Conservation (phyloP, 306 rosid genomes). For the Vicia sativa region DNA sequence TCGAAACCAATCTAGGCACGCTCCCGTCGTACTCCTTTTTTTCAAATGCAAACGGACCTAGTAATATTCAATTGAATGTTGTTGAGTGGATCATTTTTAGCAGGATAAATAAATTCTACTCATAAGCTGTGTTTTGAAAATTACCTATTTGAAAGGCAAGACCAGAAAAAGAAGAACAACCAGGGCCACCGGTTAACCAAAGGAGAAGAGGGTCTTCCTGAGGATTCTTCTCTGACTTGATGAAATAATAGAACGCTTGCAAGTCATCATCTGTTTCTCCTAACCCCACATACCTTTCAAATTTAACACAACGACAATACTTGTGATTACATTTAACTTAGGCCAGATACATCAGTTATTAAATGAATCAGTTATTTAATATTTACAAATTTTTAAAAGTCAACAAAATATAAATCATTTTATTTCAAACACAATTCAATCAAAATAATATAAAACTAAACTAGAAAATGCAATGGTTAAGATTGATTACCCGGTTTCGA, state of each 20-base stretch:
- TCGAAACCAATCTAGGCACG: conserved; percentile 52
- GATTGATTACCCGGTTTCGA: conserved; percentile 1
- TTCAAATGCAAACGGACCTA: conserved; percentile 59
- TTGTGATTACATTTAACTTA: too few relatives aligned
- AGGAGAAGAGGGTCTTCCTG: conserved; percentile 61
- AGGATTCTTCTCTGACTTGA: conserved; percentile 55
- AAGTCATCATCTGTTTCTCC: conserved; percentile 25
- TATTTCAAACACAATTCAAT: too few relatives aligned
- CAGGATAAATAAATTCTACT: neutral
- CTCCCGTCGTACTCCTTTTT: conserved; percentile 50
- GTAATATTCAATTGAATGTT: conserved; percentile 13
- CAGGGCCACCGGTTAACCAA: conserved; percentile 79
- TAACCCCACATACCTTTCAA: conserved; percentile 24
- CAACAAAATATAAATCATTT: too few relatives aligned
- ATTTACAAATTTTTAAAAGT: too few relatives aligned
- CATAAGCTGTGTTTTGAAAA: neutral
- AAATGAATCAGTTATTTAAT: too few relatives aligned
- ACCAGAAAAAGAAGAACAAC: conserved; percentile 56
- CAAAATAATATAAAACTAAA: too few relatives aligned
- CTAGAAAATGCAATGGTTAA: neutral
- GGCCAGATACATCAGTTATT: too few relatives aligned
- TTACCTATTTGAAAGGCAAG: conserved; percentile 54
- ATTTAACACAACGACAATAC: neutral
- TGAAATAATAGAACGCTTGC: conserved; percentile 28
- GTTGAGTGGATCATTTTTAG: neutral